Base-by-base conservation (phyloP, 2,329 filamentous ascomycete species). In the Aspergillus sp. region DNA sequence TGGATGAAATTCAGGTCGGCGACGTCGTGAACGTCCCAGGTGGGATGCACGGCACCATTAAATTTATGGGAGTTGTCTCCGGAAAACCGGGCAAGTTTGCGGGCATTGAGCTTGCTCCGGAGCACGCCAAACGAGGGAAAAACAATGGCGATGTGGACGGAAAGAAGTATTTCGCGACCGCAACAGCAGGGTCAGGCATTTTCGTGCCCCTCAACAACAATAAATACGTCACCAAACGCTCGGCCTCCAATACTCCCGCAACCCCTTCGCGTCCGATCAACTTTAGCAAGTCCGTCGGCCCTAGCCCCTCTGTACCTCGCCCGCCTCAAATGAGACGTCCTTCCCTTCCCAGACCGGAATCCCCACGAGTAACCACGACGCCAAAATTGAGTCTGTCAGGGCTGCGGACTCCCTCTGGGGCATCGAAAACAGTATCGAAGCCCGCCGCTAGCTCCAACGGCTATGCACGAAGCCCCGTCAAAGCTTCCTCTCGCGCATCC, bases 111-210 rank as follows among this genome's bases (percentile, higher is more conserved):
- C 82, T 99, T 62, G 86, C 88, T 68, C 80, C 85, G 53, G 90
- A 96, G 65, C 96, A 89, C 78, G 90, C 92, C 35, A 75, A 82
- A 52, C 86, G 89, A 70, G 95, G 95, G 35, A 99, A 99, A 81
- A 99, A 99, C 71, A 96, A 85, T 68, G 95, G 95, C 62, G 93
- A 96, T 74, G 95, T 98, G 55, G 93, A 98, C 66, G 95, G 93
- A 41, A 80, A 79, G 58, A 80, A 79, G 56, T 99, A 99, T 77
- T 99, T 99, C 73, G 82, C 81, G 37, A 96, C 95, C 11, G 83
- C 83, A 3, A 77, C 88, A 21, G 85, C 90, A 0, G 91, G 91
- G 61, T 87, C 95, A 2, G 95, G 95, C 60, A 98, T 99, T 69
- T 99, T 99, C 72, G 83, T 99, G 14, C 95, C 95, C 3, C 79